A percentile compares a stretch with the other conserved stretches of the same genome.
phyloP scores from a whole-genome alignment of 1,139 yeast species.

The Debaryomyces coudertii region DNA sequence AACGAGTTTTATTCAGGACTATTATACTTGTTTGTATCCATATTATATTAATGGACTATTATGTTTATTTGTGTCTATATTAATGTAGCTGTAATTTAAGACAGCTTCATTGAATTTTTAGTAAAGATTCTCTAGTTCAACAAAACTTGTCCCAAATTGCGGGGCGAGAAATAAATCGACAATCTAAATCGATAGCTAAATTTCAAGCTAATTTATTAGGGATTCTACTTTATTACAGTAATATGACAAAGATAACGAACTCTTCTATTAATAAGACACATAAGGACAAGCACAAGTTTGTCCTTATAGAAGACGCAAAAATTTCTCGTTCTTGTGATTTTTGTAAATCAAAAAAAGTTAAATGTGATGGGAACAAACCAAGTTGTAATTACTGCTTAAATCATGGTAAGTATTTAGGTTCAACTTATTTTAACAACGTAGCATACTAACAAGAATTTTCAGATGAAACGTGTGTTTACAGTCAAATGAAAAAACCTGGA shows the following conservation, averaged over 20 bases:
- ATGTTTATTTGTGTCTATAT: too few relatives aligned
- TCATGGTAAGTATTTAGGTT: not conserved
- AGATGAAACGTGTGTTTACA: slow-evolving; percentile 12
- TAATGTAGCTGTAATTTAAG: not conserved
- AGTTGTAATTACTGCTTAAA: slow-evolving; percentile 27
- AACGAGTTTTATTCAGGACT: too few relatives aligned
- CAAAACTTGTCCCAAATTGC: not conserved
- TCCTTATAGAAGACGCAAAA: slow-evolving; percentile 11
- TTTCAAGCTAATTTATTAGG: not conserved
- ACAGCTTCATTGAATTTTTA: not conserved
- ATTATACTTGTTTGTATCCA: too few relatives aligned
- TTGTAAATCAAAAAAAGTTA: slow-evolving; percentile 39
- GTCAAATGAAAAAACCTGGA: slow-evolving; percentile 33
- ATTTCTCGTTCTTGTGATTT: slow-evolving; percentile 34
- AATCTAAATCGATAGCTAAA: not conserved
- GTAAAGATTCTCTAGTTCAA: not conserved
- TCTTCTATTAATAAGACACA: not conserved
- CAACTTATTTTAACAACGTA: not conserved
- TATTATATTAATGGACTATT: too few relatives aligned
- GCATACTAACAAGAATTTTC: not conserved
- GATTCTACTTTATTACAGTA: not conserved
- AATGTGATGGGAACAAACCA: slow-evolving; percentile 33
- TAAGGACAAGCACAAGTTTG: slow-evolving; percentile 1
- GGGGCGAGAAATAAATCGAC: not conserved
- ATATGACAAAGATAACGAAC: not conserved